Base-by-base conservation (phyloP, 2,329 filamentous ascomycete genomes). In the Alternaria dauci region DNA sequence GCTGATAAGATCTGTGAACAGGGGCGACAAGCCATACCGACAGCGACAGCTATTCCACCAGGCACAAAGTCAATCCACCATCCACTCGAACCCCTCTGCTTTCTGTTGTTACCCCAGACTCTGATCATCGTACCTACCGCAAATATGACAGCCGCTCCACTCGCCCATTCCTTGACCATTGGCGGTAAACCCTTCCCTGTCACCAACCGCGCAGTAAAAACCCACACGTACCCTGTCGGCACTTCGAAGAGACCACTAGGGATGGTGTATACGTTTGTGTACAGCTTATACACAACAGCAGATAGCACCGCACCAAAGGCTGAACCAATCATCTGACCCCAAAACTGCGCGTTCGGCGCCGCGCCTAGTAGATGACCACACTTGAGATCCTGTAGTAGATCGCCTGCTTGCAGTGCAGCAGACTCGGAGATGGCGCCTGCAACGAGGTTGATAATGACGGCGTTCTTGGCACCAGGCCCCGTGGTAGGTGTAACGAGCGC, bases 311-410 rank as follows among this genome's bases (percentile, higher is more conserved):
- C 94, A 2, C 95, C 95, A 2, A 92, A 88, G 0, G 92, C 90
- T 36, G 91, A 92, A 5, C 95, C 95, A 54, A 99, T 94, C 20
- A 98, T 87, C 76, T 99, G 95, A 1, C 95, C 95, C 85, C 92
- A 97, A 76, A 99, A 99, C 73, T 99, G 95, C 0, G 95, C 95
- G 70, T 91, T 95, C 0, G 95, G 95, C 4, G 93, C 91, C 0
- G 95, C 95, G 11, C 94, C 94, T 1, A 99, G 86, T 0, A 99
- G 82, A 78, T 99, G 94, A 0, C 95, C 95, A 0, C 95, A 97
- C 78, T 99, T 99, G 30, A 99, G 86, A 76, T 99, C 95, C 76
- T 99, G 95, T 86, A 99, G 92, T 56, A 99, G 87, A 78, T 99
- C 95, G 8, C 95, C 95, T 3, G 95, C 94, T 81, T 99, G 95